Conservation (phyloP, 164 flowering plant species). For the Vitis rotundifolia region DNA sequence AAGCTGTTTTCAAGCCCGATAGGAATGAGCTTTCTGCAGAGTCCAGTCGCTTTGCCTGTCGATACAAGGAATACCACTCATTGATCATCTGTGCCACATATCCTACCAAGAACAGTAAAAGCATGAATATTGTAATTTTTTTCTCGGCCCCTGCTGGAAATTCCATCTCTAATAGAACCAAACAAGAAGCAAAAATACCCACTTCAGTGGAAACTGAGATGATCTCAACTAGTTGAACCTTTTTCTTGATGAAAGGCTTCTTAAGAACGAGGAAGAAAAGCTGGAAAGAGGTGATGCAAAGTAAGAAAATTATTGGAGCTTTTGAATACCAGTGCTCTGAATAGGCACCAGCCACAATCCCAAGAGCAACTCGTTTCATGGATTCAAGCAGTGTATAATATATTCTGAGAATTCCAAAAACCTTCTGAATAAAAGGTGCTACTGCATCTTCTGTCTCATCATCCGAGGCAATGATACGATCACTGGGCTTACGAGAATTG, state of each 20-base stretch:
- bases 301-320: constrained; percentile 45
- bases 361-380: constrained; percentile 59
- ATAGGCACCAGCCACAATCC: constrained; percentile 65
- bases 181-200: constrained; percentile 55
- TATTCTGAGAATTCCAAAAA: constrained; percentile 88
- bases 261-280: constrained; percentile 87
- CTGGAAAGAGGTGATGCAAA: constrained; percentile 76
- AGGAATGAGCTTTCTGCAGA: constrained; percentile 40
- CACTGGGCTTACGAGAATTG: constrained; percentile 34
- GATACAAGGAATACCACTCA: constrained; percentile 68
- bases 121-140: constrained; percentile 61
- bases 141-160: constrained; percentile 39
- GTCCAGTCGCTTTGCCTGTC: constrained; percentile 48
- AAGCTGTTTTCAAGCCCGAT: constrained; percentile 53
- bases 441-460: constrained; percentile 99
- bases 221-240: constrained; percentile 85
- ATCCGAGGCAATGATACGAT: constrained; percentile 79
- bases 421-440: constrained; percentile 84
- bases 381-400: constrained; percentile 78
- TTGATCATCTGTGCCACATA: constrained; percentile 53
- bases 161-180: constrained; percentile 44
- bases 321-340: constrained; percentile 39
- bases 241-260: constrained; percentile 95
- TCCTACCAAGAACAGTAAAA: constrained; percentile 57
- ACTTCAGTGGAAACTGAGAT: constrained; percentile 63